These are phyloP conservation scores for Magnaporthiopsis rhizophila DNA, from an alignment of 2,329 filamentous ascomycete species.

Conservation along the genomic window DNA sequence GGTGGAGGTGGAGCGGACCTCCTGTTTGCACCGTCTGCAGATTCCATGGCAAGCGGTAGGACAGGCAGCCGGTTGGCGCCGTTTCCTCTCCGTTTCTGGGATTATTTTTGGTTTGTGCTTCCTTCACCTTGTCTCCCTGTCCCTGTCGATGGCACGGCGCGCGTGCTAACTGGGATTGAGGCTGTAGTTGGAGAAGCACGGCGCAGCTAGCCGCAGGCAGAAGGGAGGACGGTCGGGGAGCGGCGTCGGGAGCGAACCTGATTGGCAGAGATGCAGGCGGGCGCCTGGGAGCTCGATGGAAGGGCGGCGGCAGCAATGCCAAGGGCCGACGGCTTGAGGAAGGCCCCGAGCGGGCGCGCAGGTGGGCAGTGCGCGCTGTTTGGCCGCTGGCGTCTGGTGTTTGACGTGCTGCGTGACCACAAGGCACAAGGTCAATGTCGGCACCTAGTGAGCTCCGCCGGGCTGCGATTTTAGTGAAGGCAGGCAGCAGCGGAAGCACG, in stretches of 20 bases:
- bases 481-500: background rate
- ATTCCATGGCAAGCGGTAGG: background rate
- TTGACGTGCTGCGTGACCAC: background rate
- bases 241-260: background rate
- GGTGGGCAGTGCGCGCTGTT: background rate
- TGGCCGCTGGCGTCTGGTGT: no score
- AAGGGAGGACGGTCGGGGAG: background rate
- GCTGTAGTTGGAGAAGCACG: background rate
- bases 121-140: background rate
- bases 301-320: background rate
- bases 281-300: background rate
- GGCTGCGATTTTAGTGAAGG: background rate
- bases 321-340: background rate
- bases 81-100: background rate
- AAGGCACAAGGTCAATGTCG: background rate
- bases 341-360: background rate
- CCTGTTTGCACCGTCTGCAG: background rate
- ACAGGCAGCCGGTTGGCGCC: background rate
- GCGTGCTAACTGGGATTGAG: background rate
- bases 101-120: background rate
- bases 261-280: background rate
- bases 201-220: background rate
- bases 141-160: background rate
- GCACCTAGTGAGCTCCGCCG: no score
- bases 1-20: background rate